Conservation (phyloP, 495 filamentous ascomycete species). For the Cetradonia linearis region DNA sequence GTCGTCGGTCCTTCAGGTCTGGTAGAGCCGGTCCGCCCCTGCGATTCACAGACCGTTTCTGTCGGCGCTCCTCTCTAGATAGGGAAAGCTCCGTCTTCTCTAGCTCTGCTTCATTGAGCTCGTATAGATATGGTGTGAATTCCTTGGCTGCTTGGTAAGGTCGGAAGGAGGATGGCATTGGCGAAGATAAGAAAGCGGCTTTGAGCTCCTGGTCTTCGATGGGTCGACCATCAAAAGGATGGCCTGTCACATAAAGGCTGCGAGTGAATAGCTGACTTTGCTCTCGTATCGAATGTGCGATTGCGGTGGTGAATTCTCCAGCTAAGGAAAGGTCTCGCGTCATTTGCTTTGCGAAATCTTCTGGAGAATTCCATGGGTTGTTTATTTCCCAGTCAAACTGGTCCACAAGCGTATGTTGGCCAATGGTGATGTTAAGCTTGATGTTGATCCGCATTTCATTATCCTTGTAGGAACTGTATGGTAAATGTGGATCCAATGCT, state of each 20-base stretch:
- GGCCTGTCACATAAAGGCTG: conserved; percentile 83
- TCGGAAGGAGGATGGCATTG: conserved; percentile 71
- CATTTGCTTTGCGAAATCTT: conserved; percentile 87
- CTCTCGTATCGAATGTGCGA: conserved; percentile 93
- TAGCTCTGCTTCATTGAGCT: conserved; percentile 81
- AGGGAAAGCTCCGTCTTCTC: conserved; percentile 87
- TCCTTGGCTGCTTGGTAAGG: conserved; percentile 87
- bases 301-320: conserved; percentile 93
- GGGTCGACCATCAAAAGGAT: conserved; percentile 89
- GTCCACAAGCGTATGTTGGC: conserved; percentile 84
- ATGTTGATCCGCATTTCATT: conserved; percentile 96
- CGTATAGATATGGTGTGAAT: conserved; percentile 84
- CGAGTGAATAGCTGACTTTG: conserved; percentile 89
- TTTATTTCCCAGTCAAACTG: conserved; percentile 99
- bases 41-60: conserved; percentile 90
- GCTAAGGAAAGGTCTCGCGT: conserved; percentile 81
- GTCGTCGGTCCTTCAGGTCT: conserved; percentile 87
- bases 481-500: conserved; percentile 76
- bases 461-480: conserved; percentile 91
- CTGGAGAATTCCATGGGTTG: conserved; percentile 81
- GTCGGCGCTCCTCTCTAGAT: conserved; percentile 81
- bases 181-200: conserved; percentile 75
- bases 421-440: conserved; percentile 96
- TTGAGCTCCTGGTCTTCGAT: conserved; percentile 85
- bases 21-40: conserved; percentile 89